Conservation (phyloP, 2,329 filamentous ascomycete genomes). For the Trichoderma polysporum region DNA sequence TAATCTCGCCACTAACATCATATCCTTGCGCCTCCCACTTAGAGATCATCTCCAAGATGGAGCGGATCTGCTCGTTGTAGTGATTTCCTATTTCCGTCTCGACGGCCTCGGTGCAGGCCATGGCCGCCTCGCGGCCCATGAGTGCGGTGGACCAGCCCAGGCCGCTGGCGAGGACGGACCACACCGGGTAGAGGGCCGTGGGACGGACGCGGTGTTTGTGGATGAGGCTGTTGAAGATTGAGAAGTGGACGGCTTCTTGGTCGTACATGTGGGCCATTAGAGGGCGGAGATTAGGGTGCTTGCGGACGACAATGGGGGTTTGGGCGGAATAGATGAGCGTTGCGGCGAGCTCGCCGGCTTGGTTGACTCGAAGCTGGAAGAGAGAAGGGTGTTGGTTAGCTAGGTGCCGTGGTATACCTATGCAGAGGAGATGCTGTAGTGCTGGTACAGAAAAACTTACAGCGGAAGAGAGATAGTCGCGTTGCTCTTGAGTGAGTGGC, state of each 20-base stretch:
- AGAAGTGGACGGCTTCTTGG: conserved; percentile 86
- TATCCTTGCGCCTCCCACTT: conserved; percentile 76
- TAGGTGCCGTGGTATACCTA: too few species aligned
- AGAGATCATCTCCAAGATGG: conserved; percentile 75
- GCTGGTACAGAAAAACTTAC: conserved; percentile 42
- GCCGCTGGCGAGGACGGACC: conserved; percentile 75
- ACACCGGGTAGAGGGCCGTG: conserved; percentile 88
- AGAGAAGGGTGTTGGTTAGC: background rate
- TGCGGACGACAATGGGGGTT: conserved; percentile 73
- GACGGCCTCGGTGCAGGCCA: conserved; percentile 98
- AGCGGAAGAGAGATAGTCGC: conserved; percentile 72
- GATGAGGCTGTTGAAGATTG: conserved; percentile 80
- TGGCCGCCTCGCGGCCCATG: conserved; percentile 88
- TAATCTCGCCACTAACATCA: conserved; percentile 75
- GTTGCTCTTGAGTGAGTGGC: conserved; percentile 67
- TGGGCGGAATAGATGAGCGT: conserved; percentile 92
- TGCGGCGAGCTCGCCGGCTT: conserved; percentile 95
- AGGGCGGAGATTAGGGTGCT: conserved; percentile 82
- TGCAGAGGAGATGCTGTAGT: background rate
- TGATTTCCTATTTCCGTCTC: conserved; percentile 97
- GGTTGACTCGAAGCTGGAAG: conserved; percentile 83
- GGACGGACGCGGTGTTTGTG: conserved; percentile 87
- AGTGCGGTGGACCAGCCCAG: conserved; percentile 88
- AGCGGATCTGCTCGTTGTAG: conserved; percentile 89
- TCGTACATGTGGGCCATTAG: conserved; percentile 98